Base-by-base conservation (phyloP, 805 yeast species). In the Candida loeiensis region DNA sequence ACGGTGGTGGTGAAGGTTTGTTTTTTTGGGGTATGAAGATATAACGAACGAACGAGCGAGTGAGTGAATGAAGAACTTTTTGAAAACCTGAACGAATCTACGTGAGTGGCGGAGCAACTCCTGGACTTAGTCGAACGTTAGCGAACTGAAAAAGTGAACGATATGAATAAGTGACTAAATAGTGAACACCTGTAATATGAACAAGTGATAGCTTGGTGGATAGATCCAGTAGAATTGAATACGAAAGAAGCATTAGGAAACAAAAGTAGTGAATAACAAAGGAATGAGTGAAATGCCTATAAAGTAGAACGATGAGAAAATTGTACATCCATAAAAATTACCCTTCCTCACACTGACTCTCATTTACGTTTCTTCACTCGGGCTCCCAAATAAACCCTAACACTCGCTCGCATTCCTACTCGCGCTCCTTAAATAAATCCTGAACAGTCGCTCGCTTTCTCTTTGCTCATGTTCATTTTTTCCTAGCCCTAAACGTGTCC, bases 1-100 rank as follows among this genome's bases (percentile, higher is more conserved):
- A 76, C 87, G 1, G 58, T 84, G 29, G 74, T 80, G 6, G 85
- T 85, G 36, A 82, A 83, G 59, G 66, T 81, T 9, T 61, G 77
- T 38, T 85, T 82, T 64, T 84, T 84, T 54, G 31, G 31, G 14
- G 11, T 27, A 4, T 14, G 28, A 25, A 25, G 14, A n/a, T 7
- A 25, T 7, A 13, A 6, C 6, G 28, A n/a, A 25, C 11, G 28
- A 25, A 25, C 12, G 14, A 25, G 14, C 14, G 28, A 25, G 28
- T 5, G 14, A n/a, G 14, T 5, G 28, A 25, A 25, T n/a, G n/a
- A n/a, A n/a, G n/a, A n/a, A n/a, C n/a, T n/a, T n/a, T n/a, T n/a
- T n/a, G n/a, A n/a, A 21, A 7, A 7, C 24, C 6, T 21, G 24
- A 21, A 9, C 24, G 24, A 21, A 21, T 6, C 24, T 6, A 21